Base-by-base conservation (phyloP, 768 basidiomycete species). In the Suillus lakei region DNA sequence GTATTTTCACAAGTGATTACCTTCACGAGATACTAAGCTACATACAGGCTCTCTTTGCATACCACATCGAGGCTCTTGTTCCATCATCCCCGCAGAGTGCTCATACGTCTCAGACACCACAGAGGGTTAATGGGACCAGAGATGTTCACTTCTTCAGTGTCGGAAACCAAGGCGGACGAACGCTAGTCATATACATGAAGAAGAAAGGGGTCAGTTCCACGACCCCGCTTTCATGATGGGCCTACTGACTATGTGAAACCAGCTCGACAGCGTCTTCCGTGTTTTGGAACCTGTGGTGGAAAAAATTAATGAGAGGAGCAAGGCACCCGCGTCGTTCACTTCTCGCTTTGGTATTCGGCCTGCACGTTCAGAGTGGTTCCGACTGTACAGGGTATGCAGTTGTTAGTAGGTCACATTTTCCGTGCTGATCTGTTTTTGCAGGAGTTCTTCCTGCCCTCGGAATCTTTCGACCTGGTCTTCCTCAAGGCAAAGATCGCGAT, bases 131-230 rank as follows among this genome's bases (percentile, higher is more conserved):
- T 72, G 92, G 93, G 0, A 92, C 88, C 44, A 92, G 92, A 74
- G 96, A 98, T 68, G 95, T 99, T 12, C 91, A 94, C 67, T 99
- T 97, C 82, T 99, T 99, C 82, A 92, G 91, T 70, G 94, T 97
- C 30, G 97, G 97, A 5, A 90, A 86, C 58, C 83, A 98, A 23
- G 88, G 90, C 58, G 91, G 91, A 15, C 88, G 97, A 7, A 98
- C 96, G 0, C 81, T 99, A 26, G 91, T 99, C 30, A 89, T 97
- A 50, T 97, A 93, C 74, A 96, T 98, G 91, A 96, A 96, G 84
- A 93, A 92, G 78, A 96, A 96, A 80, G 93, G 93, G 50, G 88
- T 88, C 68, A 41, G 85, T 74, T 4, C 18, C n/a, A 12, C 10
- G 15, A 26, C 26, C 70, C 70, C 67, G 73, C 50, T 71, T 39